Conservation (phyloP, 1,139 yeast genomes). For the Candida dubliniensis region DNA sequence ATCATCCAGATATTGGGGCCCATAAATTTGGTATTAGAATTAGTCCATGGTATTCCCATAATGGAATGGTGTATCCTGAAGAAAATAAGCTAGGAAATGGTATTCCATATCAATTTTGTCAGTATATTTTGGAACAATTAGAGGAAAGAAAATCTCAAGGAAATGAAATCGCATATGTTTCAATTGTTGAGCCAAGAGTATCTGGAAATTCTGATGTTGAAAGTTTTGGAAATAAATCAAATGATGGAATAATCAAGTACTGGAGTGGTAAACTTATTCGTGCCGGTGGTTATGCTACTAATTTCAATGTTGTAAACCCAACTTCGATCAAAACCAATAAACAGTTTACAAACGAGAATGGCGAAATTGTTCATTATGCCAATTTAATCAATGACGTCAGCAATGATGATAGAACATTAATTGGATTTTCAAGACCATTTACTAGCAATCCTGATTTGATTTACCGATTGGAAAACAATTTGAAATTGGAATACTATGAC, state of each 20-base stretch:
- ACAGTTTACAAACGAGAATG: constrained; percentile 13
- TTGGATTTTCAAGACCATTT: constrained; percentile 47
- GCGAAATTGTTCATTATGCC: constrained; percentile 13
- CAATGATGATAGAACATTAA: constrained; percentile 33
- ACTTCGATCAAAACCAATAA: constrained; percentile 18
- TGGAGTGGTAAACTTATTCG: constrained; percentile 18
- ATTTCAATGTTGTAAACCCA: constrained; percentile 15
- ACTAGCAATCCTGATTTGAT: constrained; percentile 52
- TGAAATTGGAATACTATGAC: constrained; percentile 20
- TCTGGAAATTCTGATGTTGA: constrained; percentile 19
- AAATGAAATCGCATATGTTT: constrained; percentile 23
- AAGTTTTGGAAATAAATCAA: constrained; percentile 19
- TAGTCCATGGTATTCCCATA: constrained; percentile 35
- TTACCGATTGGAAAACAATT: constrained; percentile 27
- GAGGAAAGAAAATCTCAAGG: constrained; percentile 16
- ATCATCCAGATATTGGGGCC: constrained; percentile 34
- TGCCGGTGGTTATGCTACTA: constrained; percentile 19
- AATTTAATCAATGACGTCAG: constrained; percentile 16
- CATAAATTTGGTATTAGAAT: constrained; percentile 22
- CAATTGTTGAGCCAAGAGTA: constrained; percentile 23
- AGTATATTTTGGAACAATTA: constrained; percentile 19
- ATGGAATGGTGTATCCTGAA: constrained; percentile 37
- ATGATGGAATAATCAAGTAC: constrained; percentile 12
- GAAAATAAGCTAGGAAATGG: constrained; percentile 14
- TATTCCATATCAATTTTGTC: constrained; percentile 17